phyloP scores from a whole-genome alignment of 1,139 yeast genomes.

The Suhomyces bolitotheri region DNA sequence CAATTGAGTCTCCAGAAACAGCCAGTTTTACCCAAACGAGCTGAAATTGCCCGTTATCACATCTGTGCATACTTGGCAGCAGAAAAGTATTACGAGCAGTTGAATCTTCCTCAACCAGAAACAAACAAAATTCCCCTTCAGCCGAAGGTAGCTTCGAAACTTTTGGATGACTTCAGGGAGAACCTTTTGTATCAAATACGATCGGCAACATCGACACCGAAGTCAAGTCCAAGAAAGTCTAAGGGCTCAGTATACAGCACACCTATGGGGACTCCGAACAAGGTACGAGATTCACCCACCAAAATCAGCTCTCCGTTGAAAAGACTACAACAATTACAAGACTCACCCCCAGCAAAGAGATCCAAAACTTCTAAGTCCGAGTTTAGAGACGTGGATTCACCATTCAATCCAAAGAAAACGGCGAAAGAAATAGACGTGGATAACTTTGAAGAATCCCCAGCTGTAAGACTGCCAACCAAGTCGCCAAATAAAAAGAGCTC shows the following conservation, averaged over 20 bases:
- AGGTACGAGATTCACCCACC: slow-evolving; percentile 15
- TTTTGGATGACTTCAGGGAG: slow-evolving; percentile 48
- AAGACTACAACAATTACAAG: slow-evolving; percentile 25
- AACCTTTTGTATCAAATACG: slow-evolving; percentile 28
- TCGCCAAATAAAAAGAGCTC: slow-evolving; percentile 4
- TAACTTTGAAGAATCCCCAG: neutral
- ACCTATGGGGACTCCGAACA: slow-evolving; percentile 13
- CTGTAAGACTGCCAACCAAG: slow-evolving; percentile 5
- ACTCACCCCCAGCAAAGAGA: slow-evolving; percentile 14
- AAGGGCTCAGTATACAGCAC: slow-evolving; percentile 9
- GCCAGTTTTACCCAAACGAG: slow-evolving; percentile 46
- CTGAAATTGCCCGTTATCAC: slow-evolving; percentile 66
- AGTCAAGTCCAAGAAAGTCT: slow-evolving; percentile 17
- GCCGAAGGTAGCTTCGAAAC: slow-evolving; percentile 41
- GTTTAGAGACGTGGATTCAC: slow-evolving; percentile 29
- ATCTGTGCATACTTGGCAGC: slow-evolving; percentile 63
- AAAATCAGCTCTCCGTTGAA: slow-evolving; percentile 32
- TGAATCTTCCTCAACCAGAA: slow-evolving; percentile 49
- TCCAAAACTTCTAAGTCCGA: slow-evolving; percentile 1
- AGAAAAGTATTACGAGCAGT: slow-evolving; percentile 46
- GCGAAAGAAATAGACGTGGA: neutral
- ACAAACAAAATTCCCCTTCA: slow-evolving; percentile 58
- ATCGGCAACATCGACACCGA: slow-evolving; percentile 37
- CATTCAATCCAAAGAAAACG: slow-evolving; percentile 31
- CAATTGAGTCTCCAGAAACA: slow-evolving; percentile 52